A percentile compares a stretch with the other conserved stretches of the same genome.
These are phyloP conservation scores for Leucogyrophana mollusca DNA, from an alignment of 768 basidiomycete genomes.

Conservation along the genomic window DNA sequence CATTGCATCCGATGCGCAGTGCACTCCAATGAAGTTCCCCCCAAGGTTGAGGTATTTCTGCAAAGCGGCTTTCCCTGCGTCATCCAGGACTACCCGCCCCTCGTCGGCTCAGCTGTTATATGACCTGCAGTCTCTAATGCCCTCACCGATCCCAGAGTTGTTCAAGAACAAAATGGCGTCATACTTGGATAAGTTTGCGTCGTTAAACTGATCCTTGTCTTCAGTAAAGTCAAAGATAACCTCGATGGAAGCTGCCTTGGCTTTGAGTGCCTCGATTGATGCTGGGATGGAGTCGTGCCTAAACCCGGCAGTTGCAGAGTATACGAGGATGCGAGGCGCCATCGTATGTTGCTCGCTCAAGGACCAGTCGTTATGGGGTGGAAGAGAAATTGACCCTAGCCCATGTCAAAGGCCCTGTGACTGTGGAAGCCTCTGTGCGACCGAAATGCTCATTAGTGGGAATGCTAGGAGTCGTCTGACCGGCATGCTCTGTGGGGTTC, in stretches of 20 bases:
- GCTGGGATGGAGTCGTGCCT: constrained; percentile 77
- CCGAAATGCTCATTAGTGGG: no score
- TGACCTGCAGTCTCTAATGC: not conserved
- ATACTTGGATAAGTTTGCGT: constrained; percentile 50
- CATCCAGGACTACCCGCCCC: constrained; percentile 58
- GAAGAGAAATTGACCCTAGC: no score
- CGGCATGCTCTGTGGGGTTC: no score
- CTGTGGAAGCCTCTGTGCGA: no score
- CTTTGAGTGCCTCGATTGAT: constrained; percentile 56
- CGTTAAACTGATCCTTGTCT: constrained; percentile 54
- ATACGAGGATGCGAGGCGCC: constrained; percentile 50
- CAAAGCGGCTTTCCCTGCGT: constrained; percentile 56
- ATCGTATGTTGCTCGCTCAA: constrained; percentile 8
- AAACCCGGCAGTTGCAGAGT: constrained; percentile 59
- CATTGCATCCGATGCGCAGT: constrained; percentile 63
- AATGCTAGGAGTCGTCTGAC: no score
- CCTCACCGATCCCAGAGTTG: constrained; percentile 66
- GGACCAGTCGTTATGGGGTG: no score
- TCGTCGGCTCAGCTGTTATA: no score
- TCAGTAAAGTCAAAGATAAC: constrained; percentile 66
- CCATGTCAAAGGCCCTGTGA: no score
- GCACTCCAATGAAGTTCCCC: constrained; percentile 70
- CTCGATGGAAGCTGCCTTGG: constrained; percentile 43
- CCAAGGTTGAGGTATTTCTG: constrained; percentile 64
- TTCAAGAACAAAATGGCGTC: constrained; percentile 70